Conservation (phyloP, 2,329 filamentous ascomycete genomes). For the Torrubiellomyces zombiae region DNA sequence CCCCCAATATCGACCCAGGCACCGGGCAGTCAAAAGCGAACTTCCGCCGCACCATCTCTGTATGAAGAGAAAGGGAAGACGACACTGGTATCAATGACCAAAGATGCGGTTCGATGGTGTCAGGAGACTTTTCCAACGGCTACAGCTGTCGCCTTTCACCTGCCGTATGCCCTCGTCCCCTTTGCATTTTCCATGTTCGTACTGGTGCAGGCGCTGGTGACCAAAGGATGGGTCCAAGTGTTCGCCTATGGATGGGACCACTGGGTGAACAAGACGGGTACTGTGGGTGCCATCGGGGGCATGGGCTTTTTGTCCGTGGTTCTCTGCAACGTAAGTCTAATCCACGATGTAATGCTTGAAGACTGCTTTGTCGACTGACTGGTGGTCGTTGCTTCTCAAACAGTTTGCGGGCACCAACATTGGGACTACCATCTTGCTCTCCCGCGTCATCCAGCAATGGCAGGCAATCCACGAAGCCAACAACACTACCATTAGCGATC, state of each 20-base stretch:
- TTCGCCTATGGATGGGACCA: slow-evolving; percentile 61
- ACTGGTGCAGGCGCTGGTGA: slow-evolving; percentile 54
- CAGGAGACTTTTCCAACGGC: slow-evolving; percentile 57
- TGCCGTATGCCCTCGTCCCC: slow-evolving; percentile 51
- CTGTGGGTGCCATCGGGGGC: slow-evolving; percentile 49
- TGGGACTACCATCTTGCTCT: slow-evolving; percentile 57
- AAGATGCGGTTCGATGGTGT: slow-evolving; percentile 34
- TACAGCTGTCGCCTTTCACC: slow-evolving; percentile 44
- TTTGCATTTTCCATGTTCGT: slow-evolving; percentile 64
- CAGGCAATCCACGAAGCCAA: slow-evolving; percentile 35
- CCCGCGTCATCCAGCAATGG: slow-evolving; percentile 55
- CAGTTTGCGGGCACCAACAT: slow-evolving; percentile 67
- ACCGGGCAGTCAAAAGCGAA: not conserved
- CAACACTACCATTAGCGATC: slow-evolving; percentile 35
- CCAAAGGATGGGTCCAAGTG: slow-evolving; percentile 57
- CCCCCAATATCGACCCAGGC: no score
- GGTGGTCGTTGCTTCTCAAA: no score
- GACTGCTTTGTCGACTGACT: not conserved
- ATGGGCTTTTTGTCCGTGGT: slow-evolving; percentile 60
- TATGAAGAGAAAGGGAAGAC: slow-evolving; percentile 8
- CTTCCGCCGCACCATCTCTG: slow-evolving; percentile 2
- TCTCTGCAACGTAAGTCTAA: slow-evolving; percentile 48
- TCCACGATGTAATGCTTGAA: no score
- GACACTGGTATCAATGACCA: slow-evolving; percentile 35
- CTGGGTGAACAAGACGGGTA: slow-evolving; percentile 54